phyloP scores from a whole-genome alignment of 139 green algal genomes.

The Chlorella sorokiniana region DNA sequence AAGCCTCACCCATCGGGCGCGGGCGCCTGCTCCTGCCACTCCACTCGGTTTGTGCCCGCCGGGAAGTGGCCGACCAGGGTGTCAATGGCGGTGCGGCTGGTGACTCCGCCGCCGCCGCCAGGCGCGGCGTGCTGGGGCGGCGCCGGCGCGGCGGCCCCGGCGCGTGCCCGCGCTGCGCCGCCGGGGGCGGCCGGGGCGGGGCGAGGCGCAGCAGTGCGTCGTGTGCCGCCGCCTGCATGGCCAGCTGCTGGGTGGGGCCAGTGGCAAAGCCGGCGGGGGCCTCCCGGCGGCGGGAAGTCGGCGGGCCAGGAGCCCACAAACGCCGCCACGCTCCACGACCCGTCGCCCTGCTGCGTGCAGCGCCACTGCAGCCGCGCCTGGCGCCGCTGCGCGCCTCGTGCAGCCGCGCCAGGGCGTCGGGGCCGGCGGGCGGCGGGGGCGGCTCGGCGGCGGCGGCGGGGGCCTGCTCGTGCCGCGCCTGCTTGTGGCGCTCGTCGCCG shows the following conservation, averaged over 20 bases:
- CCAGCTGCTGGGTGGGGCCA: background rate
- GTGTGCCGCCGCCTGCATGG: conserved; percentile 20
- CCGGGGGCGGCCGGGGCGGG: background rate
- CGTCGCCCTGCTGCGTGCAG: background rate
- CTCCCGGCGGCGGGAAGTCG: background rate
- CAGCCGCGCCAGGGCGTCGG: background rate
- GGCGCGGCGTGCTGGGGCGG: background rate
- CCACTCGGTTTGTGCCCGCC: conserved; percentile 8
- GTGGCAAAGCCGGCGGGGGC: background rate
- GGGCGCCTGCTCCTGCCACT: conserved; percentile 2
- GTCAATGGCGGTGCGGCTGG: conserved; percentile 1
- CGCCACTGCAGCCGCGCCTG: conserved; percentile 6
- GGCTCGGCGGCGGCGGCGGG: background rate
- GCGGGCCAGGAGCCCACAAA: background rate
- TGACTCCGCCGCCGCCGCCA: background rate
- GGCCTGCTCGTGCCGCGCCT: background rate
- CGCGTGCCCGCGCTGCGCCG: too few relatives aligned
- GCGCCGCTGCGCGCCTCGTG: background rate
- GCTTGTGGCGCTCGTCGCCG: conserved; percentile 4
- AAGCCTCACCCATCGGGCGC: background rate
- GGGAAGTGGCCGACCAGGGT: conserved; percentile 4
- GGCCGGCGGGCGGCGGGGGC: background rate
- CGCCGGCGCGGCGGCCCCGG: background rate
- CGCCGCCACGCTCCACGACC: background rate
- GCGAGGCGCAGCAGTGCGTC: background rate